These are phyloP conservation scores for Lepiota brunneoincarnata DNA, from an alignment of 768 basidiomycete species.

Conservation along the genomic window DNA sequence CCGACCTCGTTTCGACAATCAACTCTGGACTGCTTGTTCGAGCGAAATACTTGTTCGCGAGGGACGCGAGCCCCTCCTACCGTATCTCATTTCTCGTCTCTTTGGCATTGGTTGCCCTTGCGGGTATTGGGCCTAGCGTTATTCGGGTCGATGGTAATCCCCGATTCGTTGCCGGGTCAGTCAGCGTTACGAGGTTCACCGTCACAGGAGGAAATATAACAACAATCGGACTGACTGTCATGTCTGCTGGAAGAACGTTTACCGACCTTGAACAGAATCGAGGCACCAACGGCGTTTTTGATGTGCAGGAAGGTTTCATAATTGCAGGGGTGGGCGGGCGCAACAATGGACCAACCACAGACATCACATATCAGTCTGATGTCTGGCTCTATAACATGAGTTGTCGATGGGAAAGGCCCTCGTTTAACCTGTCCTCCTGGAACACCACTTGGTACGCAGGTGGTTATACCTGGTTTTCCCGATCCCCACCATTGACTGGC, in stretches of 20 bases:
- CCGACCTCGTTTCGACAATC: not conserved
- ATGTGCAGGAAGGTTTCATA: not conserved
- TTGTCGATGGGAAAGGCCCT: not conserved
- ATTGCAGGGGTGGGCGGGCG: not conserved
- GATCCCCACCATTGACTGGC: not conserved
- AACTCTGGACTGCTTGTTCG: not conserved
- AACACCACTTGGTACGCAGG: slow-evolving; percentile 3
- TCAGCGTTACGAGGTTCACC: slow-evolving; percentile 3
- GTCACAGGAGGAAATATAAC: not conserved
- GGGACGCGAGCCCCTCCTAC: not conserved
- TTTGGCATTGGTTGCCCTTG: not conserved
- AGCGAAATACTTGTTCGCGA: not conserved
- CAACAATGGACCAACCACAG: not conserved
- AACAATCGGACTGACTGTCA: not conserved
- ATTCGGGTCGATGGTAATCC: not conserved
- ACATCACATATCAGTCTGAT: not conserved
- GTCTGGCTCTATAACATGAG: not conserved
- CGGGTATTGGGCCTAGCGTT: not conserved
- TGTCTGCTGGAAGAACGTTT: not conserved
- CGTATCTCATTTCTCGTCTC: not conserved
- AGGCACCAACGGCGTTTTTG: not conserved
- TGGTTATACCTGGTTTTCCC: not conserved
- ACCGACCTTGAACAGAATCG: not conserved
- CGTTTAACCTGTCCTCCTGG: not conserved
- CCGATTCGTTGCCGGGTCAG: not conserved